Evolutionary conservation across 208 protist species (phyloP), one percentile per base, ranked within the genome.

Genomic region (Phytomonas serpens): DNA sequence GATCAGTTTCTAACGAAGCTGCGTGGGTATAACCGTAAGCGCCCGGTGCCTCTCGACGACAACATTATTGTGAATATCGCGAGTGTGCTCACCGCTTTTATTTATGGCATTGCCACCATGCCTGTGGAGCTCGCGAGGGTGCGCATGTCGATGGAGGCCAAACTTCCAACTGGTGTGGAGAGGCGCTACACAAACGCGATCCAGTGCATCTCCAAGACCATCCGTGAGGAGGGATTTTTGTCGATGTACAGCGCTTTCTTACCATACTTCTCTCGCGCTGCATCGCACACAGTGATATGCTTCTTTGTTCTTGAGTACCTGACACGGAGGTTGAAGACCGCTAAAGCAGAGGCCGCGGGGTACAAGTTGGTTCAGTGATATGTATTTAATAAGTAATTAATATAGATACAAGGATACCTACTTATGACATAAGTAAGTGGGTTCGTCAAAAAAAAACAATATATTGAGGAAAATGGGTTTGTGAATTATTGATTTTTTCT

Each of bases 261-360:
- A 36, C 94, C 94, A 1, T 98, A 98, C 80, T 95, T 93, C 67
- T 76, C 77, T 67, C 85, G 92, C 61, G 97, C 91, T 74, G 85
- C 88, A 47, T 82, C 77, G 42, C 93, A 98, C 79, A 98, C 94
- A 4, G 73, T 97, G 23, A 71, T 87, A 0, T 97, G 90, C 80
- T 98, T 98, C 81, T 94, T 97, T 75, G 38, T 74, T 33, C 89
- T 98, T 70, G 94, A 98, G 74, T 89, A 92, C 77, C 30, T 87
- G 13, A 90, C 82, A 19, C 78, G 80, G 32, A 62, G 23, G 7
- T 63, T 79, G 66, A 82, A 81, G 69, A 37, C 65, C 27, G 65
- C 34, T 6, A 42, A 67, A 9, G 36, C 63, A 4, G 31, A 34
- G 63, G 63, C 31, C 1, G 63, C 63, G 4, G 63, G 63, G 34